phyloP scores from a whole-genome alignment of 345 rosid genomes.

The Durio zibethinus region DNA sequence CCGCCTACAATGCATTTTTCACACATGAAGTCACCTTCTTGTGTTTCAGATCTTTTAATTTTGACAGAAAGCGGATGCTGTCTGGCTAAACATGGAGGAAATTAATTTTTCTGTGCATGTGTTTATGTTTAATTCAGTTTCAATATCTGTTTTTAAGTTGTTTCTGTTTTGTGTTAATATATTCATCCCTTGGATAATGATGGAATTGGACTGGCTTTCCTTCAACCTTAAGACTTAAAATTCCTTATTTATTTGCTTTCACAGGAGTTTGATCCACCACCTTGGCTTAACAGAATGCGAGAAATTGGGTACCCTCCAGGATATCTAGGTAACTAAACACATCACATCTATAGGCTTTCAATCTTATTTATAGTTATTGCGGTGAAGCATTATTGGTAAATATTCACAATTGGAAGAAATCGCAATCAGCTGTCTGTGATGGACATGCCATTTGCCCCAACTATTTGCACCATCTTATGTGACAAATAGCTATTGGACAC shows the following conservation, averaged over 20 bases:
- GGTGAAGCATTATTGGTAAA: neutral
- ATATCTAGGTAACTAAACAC: slow-evolving; percentile 55
- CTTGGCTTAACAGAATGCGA: slow-evolving; percentile 95
- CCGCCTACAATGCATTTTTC: neutral
- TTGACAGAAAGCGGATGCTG: neutral
- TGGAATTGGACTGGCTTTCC: neutral
- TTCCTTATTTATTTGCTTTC: neutral
- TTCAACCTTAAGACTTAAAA: neutral
- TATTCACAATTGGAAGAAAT: neutral
- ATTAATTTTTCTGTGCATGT: neutral
- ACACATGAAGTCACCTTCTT: neutral
- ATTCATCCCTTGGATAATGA: neutral
- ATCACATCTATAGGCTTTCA: neutral
- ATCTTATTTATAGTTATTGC: neutral
- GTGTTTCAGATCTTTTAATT: neutral
- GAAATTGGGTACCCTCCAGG: slow-evolving; percentile 98
- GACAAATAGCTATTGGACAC: neutral
- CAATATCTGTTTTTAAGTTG: neutral
- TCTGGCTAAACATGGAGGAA: neutral
- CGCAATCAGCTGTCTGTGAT: neutral
- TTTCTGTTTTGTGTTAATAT: neutral
- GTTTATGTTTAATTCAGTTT: neutral
- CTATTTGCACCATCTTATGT: neutral
- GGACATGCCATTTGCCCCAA: neutral
- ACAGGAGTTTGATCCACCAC: slow-evolving; percentile 99